phyloP scores from a whole-genome alignment of 106 monocot genomes.

The Vanilla planifolia region DNA sequence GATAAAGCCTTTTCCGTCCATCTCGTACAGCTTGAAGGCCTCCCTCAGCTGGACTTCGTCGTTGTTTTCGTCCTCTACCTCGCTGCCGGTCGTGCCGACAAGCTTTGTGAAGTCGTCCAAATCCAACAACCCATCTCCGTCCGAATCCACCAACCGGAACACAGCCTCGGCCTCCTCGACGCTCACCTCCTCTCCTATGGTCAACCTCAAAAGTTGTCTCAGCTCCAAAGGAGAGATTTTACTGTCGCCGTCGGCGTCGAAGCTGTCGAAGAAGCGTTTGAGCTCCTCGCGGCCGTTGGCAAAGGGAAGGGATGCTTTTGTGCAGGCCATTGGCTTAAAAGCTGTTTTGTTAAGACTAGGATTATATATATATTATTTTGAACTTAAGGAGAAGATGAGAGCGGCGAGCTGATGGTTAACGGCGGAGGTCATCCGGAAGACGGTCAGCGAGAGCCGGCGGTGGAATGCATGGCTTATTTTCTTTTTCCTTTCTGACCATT shows the following conservation, averaged over 20 bases:
- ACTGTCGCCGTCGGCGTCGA: background rate
- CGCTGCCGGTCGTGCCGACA: conserved; percentile 7
- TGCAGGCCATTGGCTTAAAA: too few species aligned
- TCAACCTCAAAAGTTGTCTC: background rate
- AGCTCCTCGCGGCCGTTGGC: background rate
- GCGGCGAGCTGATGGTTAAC: too few species aligned
- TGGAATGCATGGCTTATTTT: too few species aligned
- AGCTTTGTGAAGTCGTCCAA: conserved; percentile 50
- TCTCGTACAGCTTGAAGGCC: conserved; percentile 66
- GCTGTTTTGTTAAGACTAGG: too few species aligned
- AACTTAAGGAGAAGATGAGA: too few species aligned
- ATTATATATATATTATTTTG: too few species aligned
- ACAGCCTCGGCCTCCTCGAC: conserved; percentile 21
- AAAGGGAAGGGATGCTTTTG: background rate
- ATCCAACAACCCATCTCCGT: conserved; percentile 52
- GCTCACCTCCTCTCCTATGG: conserved; percentile 5
- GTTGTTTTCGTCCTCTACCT: background rate
- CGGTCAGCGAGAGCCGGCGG: too few species aligned
- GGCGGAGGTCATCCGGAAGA: too few species aligned
- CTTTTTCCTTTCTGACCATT: too few species aligned
- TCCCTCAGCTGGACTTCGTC: conserved; percentile 42
- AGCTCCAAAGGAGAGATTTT: background rate
- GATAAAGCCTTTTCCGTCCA: conserved; percentile 27
- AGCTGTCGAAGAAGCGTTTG: background rate
- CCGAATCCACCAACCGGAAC: conserved; percentile 45